Evolutionary conservation across 2,329 filamentous ascomycete species (phyloP).

Genomic region (Fusarium acutatum): DNA sequence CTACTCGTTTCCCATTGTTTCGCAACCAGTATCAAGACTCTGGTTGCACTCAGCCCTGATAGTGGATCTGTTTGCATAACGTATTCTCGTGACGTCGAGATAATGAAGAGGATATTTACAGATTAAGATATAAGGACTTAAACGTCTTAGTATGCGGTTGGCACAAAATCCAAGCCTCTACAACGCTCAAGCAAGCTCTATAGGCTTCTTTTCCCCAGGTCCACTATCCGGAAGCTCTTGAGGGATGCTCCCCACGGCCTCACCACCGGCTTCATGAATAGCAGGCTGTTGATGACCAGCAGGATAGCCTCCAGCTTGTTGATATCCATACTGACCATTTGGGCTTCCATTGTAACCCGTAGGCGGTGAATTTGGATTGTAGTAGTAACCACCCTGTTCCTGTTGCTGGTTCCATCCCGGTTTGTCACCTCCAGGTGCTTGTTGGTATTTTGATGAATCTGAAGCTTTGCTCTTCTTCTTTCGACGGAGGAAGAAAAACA

Average conservation of each 20-base stretch:
- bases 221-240: constrained; percentile 6
- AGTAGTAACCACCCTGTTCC: not conserved
- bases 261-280: constrained; percentile 13
- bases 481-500: not conserved
- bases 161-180: not conserved
- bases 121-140: not conserved
- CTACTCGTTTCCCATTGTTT: not conserved
- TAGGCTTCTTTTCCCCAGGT: not conserved
- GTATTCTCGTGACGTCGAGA: not conserved
- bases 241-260: constrained; percentile 6
- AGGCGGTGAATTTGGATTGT: not conserved
- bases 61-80: not conserved
- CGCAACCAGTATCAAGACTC: not conserved
- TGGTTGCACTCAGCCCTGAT: constrained; percentile 4
- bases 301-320: not conserved
- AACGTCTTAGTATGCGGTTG: too few species aligned
- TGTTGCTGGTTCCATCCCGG: constrained; percentile 4
- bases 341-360: not conserved
- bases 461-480: constrained; percentile 4
- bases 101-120: not conserved
- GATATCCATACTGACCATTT: not conserved
- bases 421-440: not conserved
- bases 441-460: not conserved
- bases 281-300: not conserved
- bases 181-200: constrained; percentile 1